These are phyloP conservation scores for Arthrobotrys sphaeroides DNA, from an alignment of 2,329 filamentous ascomycete species.

Conservation along the genomic window DNA sequence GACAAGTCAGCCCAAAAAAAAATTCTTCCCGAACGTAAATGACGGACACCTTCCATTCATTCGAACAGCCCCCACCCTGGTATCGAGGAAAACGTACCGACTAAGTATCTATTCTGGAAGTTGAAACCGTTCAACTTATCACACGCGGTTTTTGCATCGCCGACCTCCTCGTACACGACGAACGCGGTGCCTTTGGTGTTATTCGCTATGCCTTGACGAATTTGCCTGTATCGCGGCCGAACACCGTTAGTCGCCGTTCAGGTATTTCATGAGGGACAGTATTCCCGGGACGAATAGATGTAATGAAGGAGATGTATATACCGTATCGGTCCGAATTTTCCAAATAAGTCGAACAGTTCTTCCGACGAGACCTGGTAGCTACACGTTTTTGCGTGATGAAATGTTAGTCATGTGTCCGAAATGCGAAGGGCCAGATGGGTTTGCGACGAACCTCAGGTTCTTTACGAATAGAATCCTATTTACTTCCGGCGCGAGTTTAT, in stretches of 20 bases:
- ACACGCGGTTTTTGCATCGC: conserved; percentile 98
- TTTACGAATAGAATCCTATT: conserved; percentile 99
- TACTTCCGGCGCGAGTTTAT: conserved; percentile 99
- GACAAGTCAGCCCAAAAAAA: not conserved
- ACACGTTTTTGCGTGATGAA: conserved; percentile 68
- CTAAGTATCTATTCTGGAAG: conserved; percentile 98
- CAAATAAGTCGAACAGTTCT: conserved; percentile 98
- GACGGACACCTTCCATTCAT: not conserved
- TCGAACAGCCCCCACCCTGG: not conserved
- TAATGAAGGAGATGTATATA: conserved; percentile 65
- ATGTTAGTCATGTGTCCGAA: conserved; percentile 2
- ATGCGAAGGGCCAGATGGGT: not conserved
- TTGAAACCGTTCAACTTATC: conserved; percentile 99
- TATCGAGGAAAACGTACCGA: conserved; percentile 71
- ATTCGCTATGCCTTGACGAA: conserved; percentile 95
- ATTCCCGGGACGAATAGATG: not conserved
- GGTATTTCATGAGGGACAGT: not conserved
- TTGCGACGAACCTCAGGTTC: conserved; percentile 83
- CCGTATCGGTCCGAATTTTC: conserved; percentile 95
- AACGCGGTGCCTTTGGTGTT: conserved; percentile 99
- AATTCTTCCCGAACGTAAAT: not conserved
- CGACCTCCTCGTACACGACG: conserved; percentile 99
- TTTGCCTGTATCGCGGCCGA: conserved; percentile 73
- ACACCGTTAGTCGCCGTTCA: not conserved
- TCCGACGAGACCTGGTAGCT: conserved; percentile 99